Evolutionary conservation across 1,139 yeast species (phyloP).

Genomic region (Sugiyamaella neomexicana): DNA sequence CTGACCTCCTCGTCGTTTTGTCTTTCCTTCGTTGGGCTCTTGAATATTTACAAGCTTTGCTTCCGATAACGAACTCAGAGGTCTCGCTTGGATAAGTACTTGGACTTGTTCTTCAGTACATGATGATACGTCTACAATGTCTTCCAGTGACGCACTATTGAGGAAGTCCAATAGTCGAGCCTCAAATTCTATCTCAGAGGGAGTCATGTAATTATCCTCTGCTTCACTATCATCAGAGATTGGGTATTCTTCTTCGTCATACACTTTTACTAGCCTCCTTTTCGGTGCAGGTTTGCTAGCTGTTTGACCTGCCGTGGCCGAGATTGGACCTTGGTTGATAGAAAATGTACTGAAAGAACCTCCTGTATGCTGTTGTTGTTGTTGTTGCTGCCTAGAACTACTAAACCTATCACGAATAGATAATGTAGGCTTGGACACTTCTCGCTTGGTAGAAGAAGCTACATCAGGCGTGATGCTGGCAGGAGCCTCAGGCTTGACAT

Average conservation of each 20-base stretch:
- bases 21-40: conserved; percentile 32
- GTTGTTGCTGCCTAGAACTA: conserved; percentile 17
- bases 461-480: conserved; percentile 15
- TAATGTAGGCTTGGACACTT: conserved; percentile 35
- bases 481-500: conserved; percentile 11
- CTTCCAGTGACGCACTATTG: conserved; percentile 72
- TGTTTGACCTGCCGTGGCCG: no score
- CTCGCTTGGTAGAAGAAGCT: conserved; percentile 33
- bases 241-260: conserved; percentile 35
- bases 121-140: conserved; percentile 76
- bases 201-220: conserved; percentile 42
- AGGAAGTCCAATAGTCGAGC: conserved; percentile 70
- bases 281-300: conserved; percentile 12
- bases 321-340: no score
- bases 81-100: conserved; percentile 61
- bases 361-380: conserved; percentile 9
- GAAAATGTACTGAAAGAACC: neutral
- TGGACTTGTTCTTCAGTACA: conserved; percentile 70
- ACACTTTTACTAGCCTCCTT: conserved; percentile 24
- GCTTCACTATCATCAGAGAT: conserved; percentile 34
- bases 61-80: conserved; percentile 58
- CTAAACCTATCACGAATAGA: conserved; percentile 43
- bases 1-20: conserved; percentile 41
- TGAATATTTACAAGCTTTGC: conserved; percentile 45
- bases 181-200: conserved; percentile 55